phyloP scores from a whole-genome alignment of 176 grass and related monocot species.

The Luzula sylvatica region DNA sequence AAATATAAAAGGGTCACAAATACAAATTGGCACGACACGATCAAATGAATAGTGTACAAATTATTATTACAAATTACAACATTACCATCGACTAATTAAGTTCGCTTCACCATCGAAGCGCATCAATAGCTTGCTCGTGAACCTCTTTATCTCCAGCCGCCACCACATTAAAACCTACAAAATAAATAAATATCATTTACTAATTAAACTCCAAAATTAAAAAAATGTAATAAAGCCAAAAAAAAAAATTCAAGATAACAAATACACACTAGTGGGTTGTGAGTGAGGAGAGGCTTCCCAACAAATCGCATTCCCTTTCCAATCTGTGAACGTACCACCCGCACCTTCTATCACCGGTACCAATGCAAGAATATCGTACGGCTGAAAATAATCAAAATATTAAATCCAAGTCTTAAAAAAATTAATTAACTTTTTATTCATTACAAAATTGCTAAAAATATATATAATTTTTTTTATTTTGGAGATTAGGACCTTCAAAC shows the following conservation, averaged over 20 bases:
- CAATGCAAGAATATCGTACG: constrained; percentile 73
- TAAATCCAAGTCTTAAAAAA: constrained; percentile 4
- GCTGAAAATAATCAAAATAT: constrained; percentile 44
- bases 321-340: constrained; percentile 83
- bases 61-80: no score
- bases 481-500: constrained; percentile 82
- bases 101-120: constrained; percentile 38
- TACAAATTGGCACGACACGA: no score
- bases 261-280: constrained; percentile 46
- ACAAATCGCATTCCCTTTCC: constrained; percentile 50
- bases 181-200: not conserved
- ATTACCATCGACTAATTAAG: no score
- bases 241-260: not conserved
- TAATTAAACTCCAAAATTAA: not conserved
- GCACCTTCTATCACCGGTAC: constrained; percentile 82
- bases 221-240: not conserved
- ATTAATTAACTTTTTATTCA: not conserved
- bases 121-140: constrained; percentile 42
- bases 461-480: no score
- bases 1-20: no score
- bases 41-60: no score
- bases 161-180: constrained; percentile 76
- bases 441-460: not conserved
- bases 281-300: constrained; percentile 55
- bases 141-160: constrained; percentile 63